Percentiles rank a stretch among this genome's conserved stretches.
These are phyloP conservation scores for Penicillium atrosanguineum DNA, from an alignment of 495 filamentous ascomycete genomes.

Conservation along the genomic window DNA sequence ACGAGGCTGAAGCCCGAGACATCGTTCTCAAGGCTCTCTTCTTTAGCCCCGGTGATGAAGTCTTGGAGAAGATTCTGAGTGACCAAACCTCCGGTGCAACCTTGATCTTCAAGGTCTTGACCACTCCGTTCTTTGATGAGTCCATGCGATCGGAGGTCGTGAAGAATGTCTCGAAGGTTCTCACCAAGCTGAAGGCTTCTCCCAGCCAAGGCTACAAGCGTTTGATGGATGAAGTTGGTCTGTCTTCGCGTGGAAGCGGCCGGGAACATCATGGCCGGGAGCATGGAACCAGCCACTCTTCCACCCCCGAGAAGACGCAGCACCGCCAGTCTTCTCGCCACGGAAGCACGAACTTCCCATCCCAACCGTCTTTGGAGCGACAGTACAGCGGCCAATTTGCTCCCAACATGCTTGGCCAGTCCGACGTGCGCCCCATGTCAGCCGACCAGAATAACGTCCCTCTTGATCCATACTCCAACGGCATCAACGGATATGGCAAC, in stretches of 20 bases:
- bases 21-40: constrained; percentile 89
- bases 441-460: constrained; percentile 40
- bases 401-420: constrained; percentile 36
- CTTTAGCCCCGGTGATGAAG: constrained; percentile 86
- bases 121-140: constrained; percentile 97
- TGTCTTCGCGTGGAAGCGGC: constrained; percentile 61
- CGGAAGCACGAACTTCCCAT: constrained; percentile 38
- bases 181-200: constrained; percentile 86
- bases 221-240: constrained; percentile 93
- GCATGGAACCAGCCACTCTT: constrained; percentile 35
- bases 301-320: constrained; percentile 45
- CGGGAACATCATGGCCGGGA: constrained; percentile 47
- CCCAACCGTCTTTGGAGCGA: constrained; percentile 44
- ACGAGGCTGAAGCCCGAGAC: constrained; percentile 91
- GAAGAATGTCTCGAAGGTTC: constrained; percentile 85
- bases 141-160: constrained; percentile 81
- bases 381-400: constrained; percentile 47
- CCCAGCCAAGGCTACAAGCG: constrained; percentile 97
- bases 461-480: constrained; percentile 46
- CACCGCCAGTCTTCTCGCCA: constrained; percentile 51
- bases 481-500: constrained; percentile 32
- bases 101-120: constrained; percentile 95
- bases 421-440: constrained; percentile 35
- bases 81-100: constrained; percentile 93
- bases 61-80: constrained; percentile 83